These are phyloP conservation scores for Fragaria iinumae DNA, from an alignment of 306 rosid genomes.

Conservation along the genomic window DNA sequence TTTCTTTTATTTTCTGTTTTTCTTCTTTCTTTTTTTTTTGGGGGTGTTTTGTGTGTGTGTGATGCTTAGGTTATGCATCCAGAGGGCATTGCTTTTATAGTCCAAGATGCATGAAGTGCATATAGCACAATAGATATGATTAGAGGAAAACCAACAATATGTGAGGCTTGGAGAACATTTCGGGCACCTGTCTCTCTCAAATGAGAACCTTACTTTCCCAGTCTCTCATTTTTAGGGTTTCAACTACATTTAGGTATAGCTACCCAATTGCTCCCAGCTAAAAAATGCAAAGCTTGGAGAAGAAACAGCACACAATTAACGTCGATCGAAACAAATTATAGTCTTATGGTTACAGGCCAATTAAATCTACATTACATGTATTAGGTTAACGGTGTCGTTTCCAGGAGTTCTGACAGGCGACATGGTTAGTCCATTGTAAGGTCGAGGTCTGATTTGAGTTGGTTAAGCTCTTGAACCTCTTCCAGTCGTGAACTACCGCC, in stretches of 20 bases:
- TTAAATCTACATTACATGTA: background rate
- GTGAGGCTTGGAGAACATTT: constrained; percentile 19
- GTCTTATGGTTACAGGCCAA: background rate
- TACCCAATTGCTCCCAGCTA: background rate
- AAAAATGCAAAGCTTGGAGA: background rate
- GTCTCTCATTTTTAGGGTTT: background rate
- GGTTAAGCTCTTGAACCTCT: constrained; percentile 4
- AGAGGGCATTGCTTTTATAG: constrained; percentile 13
- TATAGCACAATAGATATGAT: background rate
- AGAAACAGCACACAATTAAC: background rate
- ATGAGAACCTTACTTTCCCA: background rate
- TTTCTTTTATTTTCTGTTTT: background rate
- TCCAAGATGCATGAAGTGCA: background rate
- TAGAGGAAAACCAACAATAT: background rate
- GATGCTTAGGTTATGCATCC: background rate
- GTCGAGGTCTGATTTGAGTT: background rate
- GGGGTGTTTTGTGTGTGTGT: background rate
- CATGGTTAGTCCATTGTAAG: constrained; percentile 15
- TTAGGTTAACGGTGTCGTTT: background rate
- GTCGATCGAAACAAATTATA: background rate
- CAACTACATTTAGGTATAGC: background rate
- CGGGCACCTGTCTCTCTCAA: background rate
- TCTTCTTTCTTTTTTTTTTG: background rate
- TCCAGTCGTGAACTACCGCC: constrained; percentile 30
- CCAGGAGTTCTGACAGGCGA: background rate